Percentiles rank a stretch among this genome's conserved stretches.
Conservation (phyloP, 345 rosid species). For the Hirschfeldia incana region DNA sequence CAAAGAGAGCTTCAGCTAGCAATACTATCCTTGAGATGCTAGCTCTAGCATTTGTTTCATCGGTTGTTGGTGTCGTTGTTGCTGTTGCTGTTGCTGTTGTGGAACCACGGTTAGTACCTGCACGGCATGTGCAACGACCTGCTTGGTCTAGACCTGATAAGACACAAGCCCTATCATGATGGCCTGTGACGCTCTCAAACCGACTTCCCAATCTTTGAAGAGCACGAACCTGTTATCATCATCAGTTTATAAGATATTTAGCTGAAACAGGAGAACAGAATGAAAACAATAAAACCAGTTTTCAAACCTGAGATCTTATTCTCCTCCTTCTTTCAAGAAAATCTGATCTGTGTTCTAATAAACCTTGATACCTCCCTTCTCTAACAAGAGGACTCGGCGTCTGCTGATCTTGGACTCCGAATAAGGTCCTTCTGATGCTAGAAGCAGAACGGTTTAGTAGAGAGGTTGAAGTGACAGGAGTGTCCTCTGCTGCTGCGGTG, state of each 20-base stretch:
- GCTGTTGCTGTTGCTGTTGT: too few species aligned
- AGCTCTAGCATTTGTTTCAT: slow-evolving; percentile 79
- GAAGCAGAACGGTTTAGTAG: slow-evolving; percentile 53
- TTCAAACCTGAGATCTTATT: slow-evolving; percentile 92
- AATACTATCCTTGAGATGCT: slow-evolving; percentile 97
- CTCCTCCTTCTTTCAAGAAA: slow-evolving; percentile 91
- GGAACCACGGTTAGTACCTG: slow-evolving; percentile 48
- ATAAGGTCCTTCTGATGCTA: slow-evolving; percentile 49
- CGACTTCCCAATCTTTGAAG: slow-evolving; percentile 93
- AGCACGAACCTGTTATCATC: slow-evolving; percentile 69
- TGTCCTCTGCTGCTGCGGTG: slow-evolving; percentile 41
- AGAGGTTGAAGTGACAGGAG: slow-evolving; percentile 38
- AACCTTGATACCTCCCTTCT: slow-evolving; percentile 79
- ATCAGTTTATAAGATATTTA: slow-evolving; percentile 7
- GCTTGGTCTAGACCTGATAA: slow-evolving; percentile 82
- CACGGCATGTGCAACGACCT: slow-evolving; percentile 81
- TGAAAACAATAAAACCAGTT: background rate
- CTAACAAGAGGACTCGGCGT: slow-evolving; percentile 62
- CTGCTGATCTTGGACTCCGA: slow-evolving; percentile 58
- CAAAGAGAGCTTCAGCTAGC: slow-evolving; percentile 97
- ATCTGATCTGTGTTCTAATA: slow-evolving; percentile 84
- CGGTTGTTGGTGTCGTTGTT: slow-evolving; percentile 45
- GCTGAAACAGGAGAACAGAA: background rate
- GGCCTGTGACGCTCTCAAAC: slow-evolving; percentile 83
- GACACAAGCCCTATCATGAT: slow-evolving; percentile 89